Conservation (phyloP, 768 basidiomycete species). For the Podaxis rugospora region DNA sequence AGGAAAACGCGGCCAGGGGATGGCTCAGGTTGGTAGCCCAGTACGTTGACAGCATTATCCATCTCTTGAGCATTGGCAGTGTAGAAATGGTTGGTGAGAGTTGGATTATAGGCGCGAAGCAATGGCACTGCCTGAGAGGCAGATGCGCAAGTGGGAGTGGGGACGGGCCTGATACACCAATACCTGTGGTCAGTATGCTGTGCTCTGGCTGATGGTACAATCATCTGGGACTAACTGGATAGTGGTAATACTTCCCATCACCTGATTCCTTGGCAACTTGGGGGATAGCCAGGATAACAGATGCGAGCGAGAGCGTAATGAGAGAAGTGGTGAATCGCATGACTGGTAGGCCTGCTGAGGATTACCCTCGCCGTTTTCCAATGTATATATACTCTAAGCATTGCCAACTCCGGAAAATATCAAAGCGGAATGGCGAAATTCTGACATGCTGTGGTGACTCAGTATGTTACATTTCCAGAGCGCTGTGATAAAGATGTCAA, state of each 20-base stretch:
- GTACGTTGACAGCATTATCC: neutral
- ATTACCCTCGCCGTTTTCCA: neutral
- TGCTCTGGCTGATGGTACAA: neutral
- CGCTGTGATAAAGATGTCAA: too few species aligned
- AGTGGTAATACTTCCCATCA: neutral
- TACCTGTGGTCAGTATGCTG: neutral
- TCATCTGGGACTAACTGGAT: neutral
- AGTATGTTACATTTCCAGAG: too few species aligned
- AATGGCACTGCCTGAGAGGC: neutral
- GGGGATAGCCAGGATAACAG: neutral
- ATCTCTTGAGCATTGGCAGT: slow-evolving; percentile 5
- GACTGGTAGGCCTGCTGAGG: neutral
- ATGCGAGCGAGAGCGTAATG: neutral
- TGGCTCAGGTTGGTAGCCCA: neutral
- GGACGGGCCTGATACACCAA: neutral
- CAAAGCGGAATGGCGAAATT: neutral
- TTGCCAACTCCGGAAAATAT: neutral
- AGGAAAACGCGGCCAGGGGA: slow-evolving; percentile 7
- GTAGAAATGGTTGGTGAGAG: slow-evolving; percentile 11
- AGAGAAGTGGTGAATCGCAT: neutral
- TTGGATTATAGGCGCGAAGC: neutral
- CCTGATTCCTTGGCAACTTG: neutral
- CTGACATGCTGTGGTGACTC: neutral
- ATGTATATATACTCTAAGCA: neutral
- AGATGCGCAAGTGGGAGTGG: neutral